Percentiles rank a stretch among this genome's conserved stretches.
phyloP scores from a whole-genome alignment of 2,329 filamentous ascomycete species.

The Trichoderma endophyticum region DNA sequence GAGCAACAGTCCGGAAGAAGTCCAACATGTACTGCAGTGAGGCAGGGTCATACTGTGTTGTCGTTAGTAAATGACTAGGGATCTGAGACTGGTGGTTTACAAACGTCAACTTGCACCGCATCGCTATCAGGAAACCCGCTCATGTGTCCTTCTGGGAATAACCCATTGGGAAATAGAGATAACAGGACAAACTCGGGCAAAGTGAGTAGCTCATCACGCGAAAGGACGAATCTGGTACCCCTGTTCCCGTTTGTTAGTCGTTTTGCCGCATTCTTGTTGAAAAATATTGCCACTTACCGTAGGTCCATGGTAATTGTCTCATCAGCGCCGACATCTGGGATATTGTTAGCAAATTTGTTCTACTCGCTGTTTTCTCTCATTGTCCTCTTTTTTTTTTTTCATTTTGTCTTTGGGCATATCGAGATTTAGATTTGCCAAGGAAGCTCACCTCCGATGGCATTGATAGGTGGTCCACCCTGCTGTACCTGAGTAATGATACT shows the following conservation, averaged over 20 bases:
- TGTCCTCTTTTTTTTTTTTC: not conserved
- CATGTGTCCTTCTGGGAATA: slow-evolving; percentile 95
- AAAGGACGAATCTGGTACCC: slow-evolving; percentile 89
- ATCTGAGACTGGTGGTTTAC: slow-evolving; percentile 36
- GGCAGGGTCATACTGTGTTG: slow-evolving; percentile 83
- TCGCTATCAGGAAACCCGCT: slow-evolving; percentile 89
- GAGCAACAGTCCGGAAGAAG: slow-evolving; percentile 93
- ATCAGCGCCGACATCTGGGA: slow-evolving; percentile 73
- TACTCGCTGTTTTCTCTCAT: not conserved
- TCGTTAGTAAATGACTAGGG: not conserved
- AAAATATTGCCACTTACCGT: slow-evolving; percentile 58
- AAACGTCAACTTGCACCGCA: slow-evolving; percentile 94
- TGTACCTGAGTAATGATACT: slow-evolving; percentile 99
- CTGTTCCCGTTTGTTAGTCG: slow-evolving; percentile 47
- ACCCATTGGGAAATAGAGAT: slow-evolving; percentile 97
- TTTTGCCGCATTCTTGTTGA: no score
- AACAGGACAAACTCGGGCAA: slow-evolving; percentile 95
- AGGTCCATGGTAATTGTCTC: slow-evolving; percentile 95
- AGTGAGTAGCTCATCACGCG: slow-evolving; percentile 89
- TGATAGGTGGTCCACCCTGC: slow-evolving; percentile 85
- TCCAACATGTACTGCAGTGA: slow-evolving; percentile 99
- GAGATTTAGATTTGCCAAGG: not conserved
- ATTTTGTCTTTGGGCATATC: not conserved
- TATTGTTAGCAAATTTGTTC: not conserved
- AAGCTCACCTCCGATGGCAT: slow-evolving; percentile 74